phyloP scores from a whole-genome alignment of 2,329 filamentous ascomycete genomes.

The Penicillium sclerotiorum region DNA sequence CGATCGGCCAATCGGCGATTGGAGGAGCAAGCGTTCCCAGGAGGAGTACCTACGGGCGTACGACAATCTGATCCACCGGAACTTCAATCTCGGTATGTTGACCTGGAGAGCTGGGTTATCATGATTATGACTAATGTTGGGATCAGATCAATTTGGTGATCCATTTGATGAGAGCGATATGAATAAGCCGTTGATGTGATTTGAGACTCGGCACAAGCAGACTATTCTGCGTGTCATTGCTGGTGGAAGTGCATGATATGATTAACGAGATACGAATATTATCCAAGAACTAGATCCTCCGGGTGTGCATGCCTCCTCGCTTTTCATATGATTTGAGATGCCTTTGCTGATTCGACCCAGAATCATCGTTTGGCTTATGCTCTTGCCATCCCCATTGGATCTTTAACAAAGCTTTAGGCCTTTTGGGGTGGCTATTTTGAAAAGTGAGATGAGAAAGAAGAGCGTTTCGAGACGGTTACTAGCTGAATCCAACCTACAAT shows the following conservation, averaged over 20 bases:
- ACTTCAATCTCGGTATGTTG: constrained; percentile 54
- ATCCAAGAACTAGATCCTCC: too few relatives aligned
- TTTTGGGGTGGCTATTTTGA: too few relatives aligned
- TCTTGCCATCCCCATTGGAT: too few relatives aligned
- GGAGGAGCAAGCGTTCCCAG: constrained; percentile 59
- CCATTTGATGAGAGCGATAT: constrained; percentile 48
- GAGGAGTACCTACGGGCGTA: constrained; percentile 58
- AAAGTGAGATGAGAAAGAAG: too few relatives aligned
- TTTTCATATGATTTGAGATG: too few relatives aligned
- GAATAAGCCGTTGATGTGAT: constrained; percentile 27
- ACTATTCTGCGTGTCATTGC: background rate
- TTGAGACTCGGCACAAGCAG: background rate
- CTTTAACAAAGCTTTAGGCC: too few relatives aligned
- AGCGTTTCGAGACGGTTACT: too few relatives aligned
- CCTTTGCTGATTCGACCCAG: too few relatives aligned
- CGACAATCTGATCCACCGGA: constrained; percentile 55
- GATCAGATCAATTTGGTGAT: constrained; percentile 49
- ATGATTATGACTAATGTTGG: constrained; percentile 2
- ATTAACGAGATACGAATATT: constrained; percentile 34
- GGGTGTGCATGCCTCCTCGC: too few relatives aligned
- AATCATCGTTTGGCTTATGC: too few relatives aligned
- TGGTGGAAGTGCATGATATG: constrained; percentile 18
- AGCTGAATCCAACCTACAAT: too few relatives aligned
- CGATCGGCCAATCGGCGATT: constrained; percentile 53
- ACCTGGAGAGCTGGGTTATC: background rate